Evolutionary conservation across 75 land plant genomes (phyloP).

Genomic region (Larix kaempferi): DNA sequence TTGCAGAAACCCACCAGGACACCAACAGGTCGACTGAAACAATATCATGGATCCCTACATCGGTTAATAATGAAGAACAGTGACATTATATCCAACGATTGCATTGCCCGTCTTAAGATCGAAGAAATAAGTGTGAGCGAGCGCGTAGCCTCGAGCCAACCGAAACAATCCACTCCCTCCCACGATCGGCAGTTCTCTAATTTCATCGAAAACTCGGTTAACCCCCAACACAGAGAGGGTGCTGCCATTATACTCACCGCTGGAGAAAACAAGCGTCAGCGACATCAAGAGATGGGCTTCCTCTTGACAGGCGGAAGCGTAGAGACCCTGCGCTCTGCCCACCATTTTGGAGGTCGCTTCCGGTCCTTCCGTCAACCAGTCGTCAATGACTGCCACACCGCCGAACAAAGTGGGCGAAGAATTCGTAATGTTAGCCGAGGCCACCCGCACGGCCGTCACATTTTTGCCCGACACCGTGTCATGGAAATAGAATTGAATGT

Average conservation of each 20-base stretch:
- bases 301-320: constrained; percentile 13
- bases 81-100: constrained; percentile 24
- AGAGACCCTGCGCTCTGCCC: constrained; percentile 63
- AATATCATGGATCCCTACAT: background rate
- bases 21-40: too few species aligned
- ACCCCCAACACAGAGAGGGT: constrained; percentile 39
- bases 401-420: constrained; percentile 29
- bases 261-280: constrained; percentile 25
- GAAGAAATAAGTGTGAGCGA: constrained; percentile 19
- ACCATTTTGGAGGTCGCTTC: constrained; percentile 26
- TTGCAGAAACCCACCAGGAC: too few species aligned
- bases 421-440: constrained; percentile 14
- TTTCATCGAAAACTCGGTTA: constrained; percentile 15
- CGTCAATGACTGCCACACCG: constrained; percentile 34
- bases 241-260: constrained; percentile 47
- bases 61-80: constrained; percentile 21
- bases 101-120: constrained; percentile 15
- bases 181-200: constrained; percentile 55
- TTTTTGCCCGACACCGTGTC: constrained; percentile 31
- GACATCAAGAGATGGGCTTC: constrained; percentile 25
- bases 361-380: constrained; percentile 47
- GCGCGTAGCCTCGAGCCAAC: constrained; percentile 46
- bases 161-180: constrained; percentile 59
- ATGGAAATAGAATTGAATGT: constrained; percentile 63
- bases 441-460: constrained; percentile 31